These are phyloP conservation scores for Colletotrichum sp. DNA, from an alignment of 2,329 filamentous ascomycete genomes.

Conservation along the genomic window DNA sequence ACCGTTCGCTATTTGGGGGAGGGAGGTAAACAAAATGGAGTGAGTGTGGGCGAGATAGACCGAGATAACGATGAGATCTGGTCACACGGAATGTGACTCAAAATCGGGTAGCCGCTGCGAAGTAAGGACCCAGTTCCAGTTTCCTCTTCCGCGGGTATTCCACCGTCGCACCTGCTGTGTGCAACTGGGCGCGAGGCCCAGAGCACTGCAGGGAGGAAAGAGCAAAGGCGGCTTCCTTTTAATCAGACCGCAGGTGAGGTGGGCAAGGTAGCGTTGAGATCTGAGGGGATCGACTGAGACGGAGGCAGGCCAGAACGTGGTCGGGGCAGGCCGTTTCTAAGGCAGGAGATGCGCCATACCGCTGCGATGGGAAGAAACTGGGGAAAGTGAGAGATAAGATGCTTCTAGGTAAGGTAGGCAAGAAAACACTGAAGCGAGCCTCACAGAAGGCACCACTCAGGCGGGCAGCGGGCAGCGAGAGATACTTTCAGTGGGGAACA, in stretches of 20 bases:
- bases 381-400: neutral
- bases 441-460: neutral
- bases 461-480: neutral
- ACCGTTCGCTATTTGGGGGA: neutral
- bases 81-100: slow-evolving; percentile 17
- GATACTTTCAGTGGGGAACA: neutral
- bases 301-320: slow-evolving; percentile 5
- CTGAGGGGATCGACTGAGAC: neutral
- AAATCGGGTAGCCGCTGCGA: neutral
- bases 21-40: neutral
- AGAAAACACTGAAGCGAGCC: neutral
- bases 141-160: neutral
- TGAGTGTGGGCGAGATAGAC: neutral
- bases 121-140: neutral
- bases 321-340: neutral
- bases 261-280: neutral
- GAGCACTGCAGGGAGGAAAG: neutral
- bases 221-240: neutral
- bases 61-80: neutral
- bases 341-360: neutral
- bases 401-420: neutral
- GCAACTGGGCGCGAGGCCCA: slow-evolving; percentile 18
- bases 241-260: neutral
- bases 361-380: neutral
- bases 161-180: slow-evolving; percentile 4